phyloP scores from a whole-genome alignment of 805 yeast species.

The Metschnikowia continentalis region DNA sequence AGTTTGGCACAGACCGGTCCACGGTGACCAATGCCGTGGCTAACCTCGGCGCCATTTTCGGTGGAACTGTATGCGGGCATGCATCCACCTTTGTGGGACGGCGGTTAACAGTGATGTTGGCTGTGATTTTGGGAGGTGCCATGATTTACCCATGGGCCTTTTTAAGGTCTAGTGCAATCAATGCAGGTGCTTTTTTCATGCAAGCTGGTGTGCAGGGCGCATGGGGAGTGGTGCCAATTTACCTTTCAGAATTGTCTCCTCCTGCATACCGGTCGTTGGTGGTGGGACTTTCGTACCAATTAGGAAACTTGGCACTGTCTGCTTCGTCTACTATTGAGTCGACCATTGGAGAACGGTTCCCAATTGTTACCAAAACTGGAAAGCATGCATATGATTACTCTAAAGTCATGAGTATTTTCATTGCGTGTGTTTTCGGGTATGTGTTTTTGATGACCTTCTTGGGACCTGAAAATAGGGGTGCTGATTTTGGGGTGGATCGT shows the following conservation, averaged over 20 bases:
- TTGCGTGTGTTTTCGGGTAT: conserved; percentile 60
- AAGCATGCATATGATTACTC: conserved; percentile 50
- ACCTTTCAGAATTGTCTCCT: conserved; percentile 57
- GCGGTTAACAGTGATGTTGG: conserved; percentile 30
- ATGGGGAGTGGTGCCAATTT: conserved; percentile 70
- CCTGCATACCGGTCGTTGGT: conserved; percentile 31
- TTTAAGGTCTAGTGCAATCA: conserved; percentile 32
- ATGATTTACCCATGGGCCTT: conserved; percentile 35
- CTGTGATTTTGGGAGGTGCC: conserved; percentile 35
- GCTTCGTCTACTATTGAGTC: conserved; percentile 72
- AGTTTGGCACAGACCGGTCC: conserved; percentile 28
- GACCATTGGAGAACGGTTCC: conserved; percentile 57
- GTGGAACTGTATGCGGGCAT: conserved; percentile 45
- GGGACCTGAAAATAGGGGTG: conserved; percentile 51
- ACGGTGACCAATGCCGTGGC: conserved; percentile 41
- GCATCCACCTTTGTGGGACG: conserved; percentile 35
- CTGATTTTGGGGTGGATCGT: conserved; percentile 16
- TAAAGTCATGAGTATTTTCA: conserved; percentile 66
- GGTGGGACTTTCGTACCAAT: conserved; percentile 51
- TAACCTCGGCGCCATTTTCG: conserved; percentile 39
- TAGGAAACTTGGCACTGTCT: conserved; percentile 69
- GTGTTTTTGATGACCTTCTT: conserved; percentile 43
- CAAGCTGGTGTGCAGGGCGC: conserved; percentile 68
- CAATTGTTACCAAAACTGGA: conserved; percentile 30
- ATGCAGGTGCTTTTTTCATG: conserved; percentile 60